Evolutionary conservation across 1,284 basidiomycete genomes (phyloP).

Genomic region (Neonothopanus nambi): DNA sequence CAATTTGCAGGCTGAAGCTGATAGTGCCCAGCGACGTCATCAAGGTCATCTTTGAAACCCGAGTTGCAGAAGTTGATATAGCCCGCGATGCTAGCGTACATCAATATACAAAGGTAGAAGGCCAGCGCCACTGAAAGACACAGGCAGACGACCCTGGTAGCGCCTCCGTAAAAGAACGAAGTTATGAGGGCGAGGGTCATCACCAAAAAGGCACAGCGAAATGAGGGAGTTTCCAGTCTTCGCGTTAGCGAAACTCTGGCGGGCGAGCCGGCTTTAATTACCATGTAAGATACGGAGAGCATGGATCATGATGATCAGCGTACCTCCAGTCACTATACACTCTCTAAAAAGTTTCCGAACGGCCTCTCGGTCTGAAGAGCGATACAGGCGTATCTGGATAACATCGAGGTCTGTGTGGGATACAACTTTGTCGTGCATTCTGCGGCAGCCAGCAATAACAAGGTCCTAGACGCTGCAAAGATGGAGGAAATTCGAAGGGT

Average conservation of each 20-base stretch:
- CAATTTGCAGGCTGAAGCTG: constrained; percentile 11
- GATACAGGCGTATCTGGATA: constrained; percentile 5
- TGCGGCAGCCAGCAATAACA: no score
- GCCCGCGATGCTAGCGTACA: not conserved
- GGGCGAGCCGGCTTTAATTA: constrained; percentile 9
- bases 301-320: not conserved
- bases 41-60: constrained; percentile 20
- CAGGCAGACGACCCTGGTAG: not conserved
- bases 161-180: not conserved
- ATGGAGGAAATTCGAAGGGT: no score
- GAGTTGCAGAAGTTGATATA: constrained; percentile 2
- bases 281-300: not conserved
- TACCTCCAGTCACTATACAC: constrained; percentile 9
- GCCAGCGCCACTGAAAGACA: not conserved
- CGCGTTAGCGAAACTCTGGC: constrained; percentile 1
- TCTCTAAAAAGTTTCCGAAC: constrained; percentile 8
- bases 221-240: not conserved
- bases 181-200: not conserved
- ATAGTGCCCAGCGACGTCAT: constrained; percentile 22
- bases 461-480: no score
- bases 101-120: constrained; percentile 1
- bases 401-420: not conserved
- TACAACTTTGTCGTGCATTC: no score
- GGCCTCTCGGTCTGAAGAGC: constrained; percentile 5
- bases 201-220: not conserved